Evolutionary conservation across 1,284 basidiomycete genomes (phyloP).

Genomic region (Phaffia rhodozyma): DNA sequence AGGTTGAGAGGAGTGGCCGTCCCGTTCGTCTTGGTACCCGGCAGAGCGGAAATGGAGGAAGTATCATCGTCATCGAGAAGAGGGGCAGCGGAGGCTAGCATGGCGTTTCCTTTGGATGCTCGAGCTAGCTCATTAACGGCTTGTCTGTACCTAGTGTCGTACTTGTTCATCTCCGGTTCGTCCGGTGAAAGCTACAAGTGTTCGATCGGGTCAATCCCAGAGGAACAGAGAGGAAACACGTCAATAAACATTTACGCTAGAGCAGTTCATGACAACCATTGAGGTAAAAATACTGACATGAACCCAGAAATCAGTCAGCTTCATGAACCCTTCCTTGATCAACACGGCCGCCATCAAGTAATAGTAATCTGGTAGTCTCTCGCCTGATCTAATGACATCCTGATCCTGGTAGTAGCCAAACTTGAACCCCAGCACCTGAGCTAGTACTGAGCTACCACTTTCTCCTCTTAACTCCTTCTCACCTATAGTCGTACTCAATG

Average conservation of each 20-base stretch:
- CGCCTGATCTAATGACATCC: conserved; percentile 49
- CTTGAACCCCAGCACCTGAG: conserved; percentile 92
- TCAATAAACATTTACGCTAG: not conserved
- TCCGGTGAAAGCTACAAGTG: conserved; percentile 53
- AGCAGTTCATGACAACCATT: conserved; percentile 19
- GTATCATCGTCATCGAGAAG: conserved; percentile 52
- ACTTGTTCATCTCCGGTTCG: conserved; percentile 60
- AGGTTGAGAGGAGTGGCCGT: conserved; percentile 25
- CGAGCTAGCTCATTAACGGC: conserved; percentile 49
- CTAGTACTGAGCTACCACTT: conserved; percentile 52
- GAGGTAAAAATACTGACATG: conserved; percentile 46
- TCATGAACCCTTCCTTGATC: conserved; percentile 75
- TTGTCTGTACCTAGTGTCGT: conserved; percentile 54
- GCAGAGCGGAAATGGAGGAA: conserved; percentile 27
- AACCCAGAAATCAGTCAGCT: conserved; percentile 70
- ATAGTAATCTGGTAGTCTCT: conserved; percentile 54
- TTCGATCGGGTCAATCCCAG: conserved; percentile 22
- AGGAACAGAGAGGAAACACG: conserved; percentile 1
- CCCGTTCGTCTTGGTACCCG: conserved; percentile 35
- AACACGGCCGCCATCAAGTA: conserved; percentile 75
- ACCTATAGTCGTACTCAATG: conserved; percentile 27
- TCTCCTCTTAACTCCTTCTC: conserved; percentile 25
- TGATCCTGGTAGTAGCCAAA: conserved; percentile 70
- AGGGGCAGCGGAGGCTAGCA: conserved; percentile 74
- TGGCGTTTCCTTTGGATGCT: conserved; percentile 54